phyloP scores from a whole-genome alignment of 768 basidiomycete species.

The Chiua virens region DNA sequence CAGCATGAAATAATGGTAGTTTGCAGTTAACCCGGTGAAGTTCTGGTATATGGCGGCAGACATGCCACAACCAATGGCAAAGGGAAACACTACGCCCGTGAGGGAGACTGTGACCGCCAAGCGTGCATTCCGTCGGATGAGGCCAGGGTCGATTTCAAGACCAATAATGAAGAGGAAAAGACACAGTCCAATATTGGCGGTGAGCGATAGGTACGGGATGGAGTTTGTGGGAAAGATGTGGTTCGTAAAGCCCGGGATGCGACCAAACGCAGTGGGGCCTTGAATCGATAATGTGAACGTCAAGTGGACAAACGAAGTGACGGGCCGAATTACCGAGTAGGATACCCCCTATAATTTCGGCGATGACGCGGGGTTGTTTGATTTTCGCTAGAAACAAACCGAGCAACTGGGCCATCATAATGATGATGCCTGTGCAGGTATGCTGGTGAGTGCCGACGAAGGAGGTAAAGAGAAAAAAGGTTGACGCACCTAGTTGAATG shows the following conservation, averaged over 20 bases:
- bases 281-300: conserved; percentile 40
- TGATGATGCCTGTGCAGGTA: conserved; percentile 54
- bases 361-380: conserved; percentile 89
- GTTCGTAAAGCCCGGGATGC: conserved; percentile 84
- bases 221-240: conserved; percentile 81
- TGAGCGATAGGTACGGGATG: conserved; percentile 74
- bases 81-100: conserved; percentile 84
- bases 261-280: conserved; percentile 61
- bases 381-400: conserved; percentile 62
- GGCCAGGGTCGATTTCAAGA: conserved; percentile 78
- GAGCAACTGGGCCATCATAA: conserved; percentile 81
- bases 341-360: conserved; percentile 90
- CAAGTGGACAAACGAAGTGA: conserved; percentile 47
- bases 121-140: conserved; percentile 77
- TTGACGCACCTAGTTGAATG: conserved; percentile 64
- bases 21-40: conserved; percentile 60
- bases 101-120: conserved; percentile 67
- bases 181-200: conserved; percentile 85
- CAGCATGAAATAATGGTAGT: conserved; percentile 89
- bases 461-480: neutral
- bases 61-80: conserved; percentile 79
- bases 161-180: conserved; percentile 94
- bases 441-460: conserved; percentile 1
- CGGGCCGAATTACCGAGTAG: conserved; percentile 56
- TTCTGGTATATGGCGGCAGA: conserved; percentile 71